Percentiles rank a stretch among this genome's conserved stretches.
Evolutionary conservation across 2,329 filamentous ascomycete genomes (phyloP).

Genomic region (Venturia pyrina): DNA sequence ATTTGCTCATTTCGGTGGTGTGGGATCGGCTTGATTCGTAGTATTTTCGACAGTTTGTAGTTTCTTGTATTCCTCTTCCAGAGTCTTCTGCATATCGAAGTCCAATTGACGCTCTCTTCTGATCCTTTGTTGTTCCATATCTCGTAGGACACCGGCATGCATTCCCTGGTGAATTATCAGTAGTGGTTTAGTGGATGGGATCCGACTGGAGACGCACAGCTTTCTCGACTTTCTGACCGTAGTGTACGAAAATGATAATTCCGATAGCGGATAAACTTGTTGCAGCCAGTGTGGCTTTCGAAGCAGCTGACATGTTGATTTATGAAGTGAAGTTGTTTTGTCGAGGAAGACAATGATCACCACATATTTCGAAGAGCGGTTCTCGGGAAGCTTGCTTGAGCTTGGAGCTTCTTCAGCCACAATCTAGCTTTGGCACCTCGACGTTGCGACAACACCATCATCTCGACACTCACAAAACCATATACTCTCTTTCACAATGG

Average conservation of each 20-base stretch:
- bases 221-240: slow-evolving; percentile 75
- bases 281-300: slow-evolving; percentile 71
- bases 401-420: slow-evolving; percentile 3
- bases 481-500: slow-evolving; percentile 4
- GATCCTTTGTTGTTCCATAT: slow-evolving; percentile 85
- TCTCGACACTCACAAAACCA: neutral
- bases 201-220: slow-evolving; percentile 46
- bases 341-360: neutral
- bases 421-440: neutral
- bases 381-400: neutral
- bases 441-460: slow-evolving; percentile 6
- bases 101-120: slow-evolving; percentile 88
- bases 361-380: neutral
- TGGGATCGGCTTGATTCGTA: neutral
- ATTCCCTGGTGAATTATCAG: slow-evolving; percentile 54
- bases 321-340: neutral
- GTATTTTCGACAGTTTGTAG: slow-evolving; percentile 58
- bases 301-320: slow-evolving; percentile 69
- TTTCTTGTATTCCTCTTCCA: slow-evolving; percentile 86
- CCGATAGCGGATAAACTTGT: slow-evolving; percentile 67
- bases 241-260: slow-evolving; percentile 81
- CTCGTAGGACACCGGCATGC: slow-evolving; percentile 88
- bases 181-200: neutral
- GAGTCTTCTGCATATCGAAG: slow-evolving; percentile 78
- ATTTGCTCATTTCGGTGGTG: neutral